Conservation (phyloP, 2,329 filamentous ascomycete species). For the Ramularia endophylla region DNA sequence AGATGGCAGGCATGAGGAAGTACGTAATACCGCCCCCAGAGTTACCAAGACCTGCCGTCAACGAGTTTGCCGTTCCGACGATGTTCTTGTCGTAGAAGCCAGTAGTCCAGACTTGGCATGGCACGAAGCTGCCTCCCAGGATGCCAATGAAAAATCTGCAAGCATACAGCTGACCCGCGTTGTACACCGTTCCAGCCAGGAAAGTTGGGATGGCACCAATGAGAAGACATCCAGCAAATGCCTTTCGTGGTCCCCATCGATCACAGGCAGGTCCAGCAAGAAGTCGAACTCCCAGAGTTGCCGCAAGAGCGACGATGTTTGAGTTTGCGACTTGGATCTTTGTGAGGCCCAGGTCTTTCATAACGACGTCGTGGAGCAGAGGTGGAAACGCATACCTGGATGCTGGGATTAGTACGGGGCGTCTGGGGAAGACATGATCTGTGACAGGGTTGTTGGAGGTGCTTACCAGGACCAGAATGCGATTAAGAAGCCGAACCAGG, state of each 20-base stretch:
- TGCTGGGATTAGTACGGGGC: background rate
- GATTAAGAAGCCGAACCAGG: slow-evolving; percentile 79
- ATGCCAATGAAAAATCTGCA: slow-evolving; percentile 78
- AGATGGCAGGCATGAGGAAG: slow-evolving; percentile 88
- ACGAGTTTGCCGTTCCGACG: slow-evolving; percentile 79
- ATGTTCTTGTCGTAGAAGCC: slow-evolving; percentile 92
- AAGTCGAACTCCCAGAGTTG: slow-evolving; percentile 69
- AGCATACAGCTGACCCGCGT: slow-evolving; percentile 60
- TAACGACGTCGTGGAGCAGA: slow-evolving; percentile 71
- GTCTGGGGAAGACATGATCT: background rate
- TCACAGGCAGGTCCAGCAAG: slow-evolving; percentile 81
- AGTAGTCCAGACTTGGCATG: slow-evolving; percentile 88
- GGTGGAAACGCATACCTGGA: slow-evolving; percentile 81
- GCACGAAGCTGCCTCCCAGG: slow-evolving; percentile 71
- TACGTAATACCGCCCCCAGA: slow-evolving; percentile 87
- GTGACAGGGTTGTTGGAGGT: background rate
- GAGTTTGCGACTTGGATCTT: slow-evolving; percentile 74
- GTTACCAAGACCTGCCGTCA: slow-evolving; percentile 81
- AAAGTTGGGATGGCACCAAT: slow-evolving; percentile 74
- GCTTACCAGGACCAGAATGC: slow-evolving; percentile 74
- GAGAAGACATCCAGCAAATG: slow-evolving; percentile 73
- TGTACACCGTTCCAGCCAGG: slow-evolving; percentile 70
- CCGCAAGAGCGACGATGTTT: slow-evolving; percentile 75
- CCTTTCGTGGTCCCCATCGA: slow-evolving; percentile 69
- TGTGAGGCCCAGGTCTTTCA: slow-evolving; percentile 67